These are phyloP conservation scores for Wallemia mellicola DNA, from an alignment of 1,284 basidiomycete species.

Conservation along the genomic window DNA sequence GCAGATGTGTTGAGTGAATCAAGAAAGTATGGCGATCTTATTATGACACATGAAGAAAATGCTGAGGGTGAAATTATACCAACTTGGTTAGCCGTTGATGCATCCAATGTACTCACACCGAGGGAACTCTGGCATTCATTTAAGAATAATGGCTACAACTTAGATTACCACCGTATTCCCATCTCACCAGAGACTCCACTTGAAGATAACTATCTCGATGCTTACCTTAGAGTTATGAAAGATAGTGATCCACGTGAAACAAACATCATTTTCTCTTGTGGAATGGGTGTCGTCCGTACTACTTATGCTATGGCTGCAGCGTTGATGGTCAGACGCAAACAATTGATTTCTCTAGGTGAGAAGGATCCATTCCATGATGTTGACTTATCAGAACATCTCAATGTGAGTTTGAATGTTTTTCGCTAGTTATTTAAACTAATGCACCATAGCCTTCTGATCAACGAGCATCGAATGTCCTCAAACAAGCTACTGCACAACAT, in stretches of 20 bases:
- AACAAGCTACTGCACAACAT: slow-evolving; percentile 50
- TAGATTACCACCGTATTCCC: slow-evolving; percentile 50
- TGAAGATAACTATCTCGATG: slow-evolving; percentile 84
- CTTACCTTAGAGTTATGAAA: slow-evolving; percentile 57
- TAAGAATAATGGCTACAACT: slow-evolving; percentile 55
- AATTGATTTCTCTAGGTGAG: slow-evolving; percentile 43
- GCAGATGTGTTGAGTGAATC: slow-evolving; percentile 80
- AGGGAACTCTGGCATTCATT: slow-evolving; percentile 59
- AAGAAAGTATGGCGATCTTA: slow-evolving; percentile 49
- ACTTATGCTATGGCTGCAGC: slow-evolving; percentile 96
- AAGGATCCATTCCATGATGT: slow-evolving; percentile 34
- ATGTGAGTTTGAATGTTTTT: slow-evolving; percentile 1
- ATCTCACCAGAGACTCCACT: slow-evolving; percentile 69
- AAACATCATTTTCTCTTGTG: slow-evolving; percentile 79
- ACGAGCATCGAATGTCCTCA: slow-evolving; percentile 13
- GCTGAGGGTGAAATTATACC: slow-evolving; percentile 57
- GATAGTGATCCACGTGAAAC: slow-evolving; percentile 49
- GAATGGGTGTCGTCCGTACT: slow-evolving; percentile 84
- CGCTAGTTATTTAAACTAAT: slow-evolving; percentile 1
- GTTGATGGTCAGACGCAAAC: slow-evolving; percentile 55
- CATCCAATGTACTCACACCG: slow-evolving; percentile 52
- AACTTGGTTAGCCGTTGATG: slow-evolving; percentile 82
- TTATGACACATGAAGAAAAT: slow-evolving; percentile 57
- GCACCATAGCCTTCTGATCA: slow-evolving; percentile 7
- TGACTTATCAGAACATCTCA: not conserved